Conservation (phyloP, 345 rosid genomes). For the Fremontodendron californicum region DNA sequence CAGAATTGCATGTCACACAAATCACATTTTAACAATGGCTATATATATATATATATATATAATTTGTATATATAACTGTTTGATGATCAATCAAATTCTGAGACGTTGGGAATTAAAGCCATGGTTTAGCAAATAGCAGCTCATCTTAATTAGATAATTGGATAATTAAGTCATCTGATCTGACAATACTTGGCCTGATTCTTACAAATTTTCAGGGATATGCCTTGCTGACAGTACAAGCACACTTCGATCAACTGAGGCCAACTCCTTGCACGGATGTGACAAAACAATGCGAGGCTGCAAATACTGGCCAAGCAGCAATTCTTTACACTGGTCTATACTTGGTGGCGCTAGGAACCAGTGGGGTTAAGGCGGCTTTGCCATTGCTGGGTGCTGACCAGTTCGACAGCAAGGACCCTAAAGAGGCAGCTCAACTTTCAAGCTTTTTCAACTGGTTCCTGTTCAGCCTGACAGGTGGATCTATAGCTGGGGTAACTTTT, state of each 20-base stretch:
- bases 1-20: no score
- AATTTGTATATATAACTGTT: no score
- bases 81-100: background rate
- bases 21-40: no score
- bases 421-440: slow-evolving; percentile 37
- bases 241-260: slow-evolving; percentile 46
- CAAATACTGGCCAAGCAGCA: slow-evolving; percentile 30
- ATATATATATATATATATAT: no score
- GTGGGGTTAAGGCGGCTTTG: slow-evolving; percentile 54
- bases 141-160: background rate
- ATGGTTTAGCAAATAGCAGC: background rate
- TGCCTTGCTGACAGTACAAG: slow-evolving; percentile 43
- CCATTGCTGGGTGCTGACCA: slow-evolving; percentile 64
- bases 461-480: slow-evolving; percentile 45
- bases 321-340: slow-evolving; percentile 44
- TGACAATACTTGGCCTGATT: background rate
- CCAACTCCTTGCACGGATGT: slow-evolving; percentile 47
- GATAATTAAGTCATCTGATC: background rate
- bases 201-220: slow-evolving; percentile 41
- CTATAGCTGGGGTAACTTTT: slow-evolving; percentile 44
- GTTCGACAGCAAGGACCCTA: slow-evolving; percentile 45
- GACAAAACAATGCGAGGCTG: slow-evolving; percentile 36
- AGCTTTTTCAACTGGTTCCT: slow-evolving; percentile 64
- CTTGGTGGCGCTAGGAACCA: slow-evolving; percentile 52
- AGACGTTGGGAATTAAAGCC: background rate